Conservation (phyloP, 441 rosid genomes). For the Melianthus villosus region DNA sequence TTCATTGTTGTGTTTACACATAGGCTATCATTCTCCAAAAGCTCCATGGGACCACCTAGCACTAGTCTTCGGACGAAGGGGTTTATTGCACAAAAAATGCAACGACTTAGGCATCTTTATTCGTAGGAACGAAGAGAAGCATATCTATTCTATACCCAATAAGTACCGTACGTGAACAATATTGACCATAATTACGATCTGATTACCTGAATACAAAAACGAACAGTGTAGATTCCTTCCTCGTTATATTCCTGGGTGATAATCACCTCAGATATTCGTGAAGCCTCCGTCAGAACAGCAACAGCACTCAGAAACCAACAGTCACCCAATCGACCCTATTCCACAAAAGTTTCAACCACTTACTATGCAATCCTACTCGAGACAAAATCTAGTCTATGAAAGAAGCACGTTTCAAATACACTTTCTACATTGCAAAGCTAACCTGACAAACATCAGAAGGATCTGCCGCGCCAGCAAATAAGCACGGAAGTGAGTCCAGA, state of each 20-base stretch:
- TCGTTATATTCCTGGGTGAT: conserved; percentile 96
- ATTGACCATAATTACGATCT: conserved; percentile 5
- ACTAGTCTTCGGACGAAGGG: too few species aligned
- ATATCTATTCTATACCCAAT: too few species aligned
- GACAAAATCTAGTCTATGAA: conserved; percentile 4
- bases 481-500: conserved; percentile 55
- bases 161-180: background rate
- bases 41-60: too few species aligned
- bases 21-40: too few species aligned
- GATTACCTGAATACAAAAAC: conserved; percentile 96
- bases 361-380: conserved; percentile 7
- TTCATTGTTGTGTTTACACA: too few species aligned
- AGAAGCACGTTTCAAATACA: conserved; percentile 7
- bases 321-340: conserved; percentile 94
- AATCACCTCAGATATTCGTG: conserved; percentile 88
- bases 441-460: conserved; percentile 99
- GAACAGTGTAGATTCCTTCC: conserved; percentile 98
- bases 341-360: conserved; percentile 9
- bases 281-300: conserved; percentile 89
- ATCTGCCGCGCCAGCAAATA: conserved; percentile 83
- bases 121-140: too few species aligned
- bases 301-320: conserved; percentile 99
- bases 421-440: conserved; percentile 13
- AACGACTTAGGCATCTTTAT: too few species aligned
- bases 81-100: too few species aligned